Evolutionary conservation across 106 monocot species (phyloP).

Genomic region (Hemerocallis citrina): DNA sequence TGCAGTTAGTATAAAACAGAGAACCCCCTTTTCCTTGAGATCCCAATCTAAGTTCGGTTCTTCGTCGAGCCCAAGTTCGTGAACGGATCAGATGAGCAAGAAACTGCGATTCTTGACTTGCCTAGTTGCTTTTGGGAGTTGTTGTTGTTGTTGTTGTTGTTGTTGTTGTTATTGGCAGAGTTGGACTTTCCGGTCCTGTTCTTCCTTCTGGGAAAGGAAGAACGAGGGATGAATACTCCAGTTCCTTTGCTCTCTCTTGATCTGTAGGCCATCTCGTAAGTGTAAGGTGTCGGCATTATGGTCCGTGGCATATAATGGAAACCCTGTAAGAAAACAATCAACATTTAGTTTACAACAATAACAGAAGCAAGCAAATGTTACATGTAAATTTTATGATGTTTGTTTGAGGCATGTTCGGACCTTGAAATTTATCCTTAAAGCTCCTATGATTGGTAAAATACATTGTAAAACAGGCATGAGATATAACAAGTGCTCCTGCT

Average conservation of each 20-base stretch:
- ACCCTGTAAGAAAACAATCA: not conserved
- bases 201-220: conserved; percentile 24
- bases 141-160: too few relatives aligned
- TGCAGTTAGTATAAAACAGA: conserved; percentile 3
- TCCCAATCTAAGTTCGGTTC: conserved; percentile 1
- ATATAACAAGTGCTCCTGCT: not conserved
- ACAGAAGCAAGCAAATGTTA: too few relatives aligned
- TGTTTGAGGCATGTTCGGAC: not conserved
- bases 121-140: not conserved
- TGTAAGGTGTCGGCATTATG: conserved; percentile 4
- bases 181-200: conserved; percentile 16
- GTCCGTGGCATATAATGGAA: not conserved
- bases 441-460: not conserved
- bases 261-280: conserved; percentile 10
- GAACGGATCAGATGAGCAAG: not conserved
- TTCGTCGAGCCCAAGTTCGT: not conserved
- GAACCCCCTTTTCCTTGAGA: not conserved
- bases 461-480: not conserved
- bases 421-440: not conserved
- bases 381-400: too few relatives aligned
- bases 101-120: not conserved
- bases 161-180: too few relatives aligned
- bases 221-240: conserved; percentile 62
- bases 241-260: conserved; percentile 47
- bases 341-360: too few relatives aligned